Percentiles rank a stretch among this genome's conserved stretches.
These are phyloP conservation scores for Eragrostis curvula DNA, from an alignment of 176 grass and related monocot species.

Conservation along the genomic window DNA sequence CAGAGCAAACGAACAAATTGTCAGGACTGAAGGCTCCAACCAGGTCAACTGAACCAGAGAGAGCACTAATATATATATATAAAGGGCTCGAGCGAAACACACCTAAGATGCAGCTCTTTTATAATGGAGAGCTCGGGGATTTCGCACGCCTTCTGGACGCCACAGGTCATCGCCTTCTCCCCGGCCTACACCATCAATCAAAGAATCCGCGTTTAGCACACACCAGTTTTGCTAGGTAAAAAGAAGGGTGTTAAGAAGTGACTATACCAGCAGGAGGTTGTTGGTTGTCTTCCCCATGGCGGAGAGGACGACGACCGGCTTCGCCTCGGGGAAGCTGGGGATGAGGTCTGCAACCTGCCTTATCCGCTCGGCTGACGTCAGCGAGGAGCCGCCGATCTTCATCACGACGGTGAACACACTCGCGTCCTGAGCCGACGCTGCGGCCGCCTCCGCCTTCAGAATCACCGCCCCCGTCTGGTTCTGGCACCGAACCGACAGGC, in stretches of 20 bases:
- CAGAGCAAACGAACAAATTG: background rate
- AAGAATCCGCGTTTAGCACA: conserved; percentile 37
- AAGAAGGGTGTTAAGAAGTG: background rate
- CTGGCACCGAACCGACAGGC: conserved; percentile 52
- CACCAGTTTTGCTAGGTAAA: too few species aligned
- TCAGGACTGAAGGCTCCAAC: background rate
- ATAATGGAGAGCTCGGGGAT: conserved; percentile 69
- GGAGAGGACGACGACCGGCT: conserved; percentile 81
- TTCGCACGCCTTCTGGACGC: conserved; percentile 67
- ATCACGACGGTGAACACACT: conserved; percentile 71
- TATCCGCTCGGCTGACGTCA: conserved; percentile 79
- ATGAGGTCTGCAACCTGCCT: conserved; percentile 76
- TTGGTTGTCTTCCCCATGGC: conserved; percentile 97
- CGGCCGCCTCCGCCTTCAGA: conserved; percentile 7
- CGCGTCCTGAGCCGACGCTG: background rate
- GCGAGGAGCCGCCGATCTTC: conserved; percentile 91
- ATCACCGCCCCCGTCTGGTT: background rate
- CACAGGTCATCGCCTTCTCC: conserved; percentile 87
- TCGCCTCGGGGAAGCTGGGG: conserved; percentile 77
- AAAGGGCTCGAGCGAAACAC: conserved; percentile 8
- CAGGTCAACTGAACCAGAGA: background rate
- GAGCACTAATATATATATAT: too few species aligned
- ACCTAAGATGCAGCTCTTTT: conserved; percentile 78
- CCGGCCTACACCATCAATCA: conserved; percentile 57
- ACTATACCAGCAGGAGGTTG: conserved; percentile 79